Conservation (phyloP, 2,329 filamentous ascomycete genomes). For the Tolypocladium amazonense region DNA sequence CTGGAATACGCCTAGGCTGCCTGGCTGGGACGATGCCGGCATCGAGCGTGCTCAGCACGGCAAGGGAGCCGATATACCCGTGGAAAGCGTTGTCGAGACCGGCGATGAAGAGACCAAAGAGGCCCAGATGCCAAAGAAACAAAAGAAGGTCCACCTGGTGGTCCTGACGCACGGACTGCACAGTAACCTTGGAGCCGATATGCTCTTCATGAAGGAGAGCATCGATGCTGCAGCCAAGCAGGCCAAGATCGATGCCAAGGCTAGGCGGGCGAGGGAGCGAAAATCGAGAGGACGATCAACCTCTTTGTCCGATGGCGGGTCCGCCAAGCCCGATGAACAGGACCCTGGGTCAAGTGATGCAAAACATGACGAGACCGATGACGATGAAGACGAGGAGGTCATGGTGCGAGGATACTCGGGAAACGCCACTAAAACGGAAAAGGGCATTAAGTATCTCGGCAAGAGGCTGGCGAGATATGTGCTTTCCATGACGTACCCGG, state of each 20-base stretch:
- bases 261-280: conserved; percentile 42
- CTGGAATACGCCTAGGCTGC: conserved; percentile 86
- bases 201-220: conserved; percentile 95
- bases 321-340: conserved; percentile 9
- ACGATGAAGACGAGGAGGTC: conserved; percentile 73
- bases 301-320: background rate
- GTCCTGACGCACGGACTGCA: conserved; percentile 90
- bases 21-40: conserved; percentile 45
- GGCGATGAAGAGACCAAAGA: conserved; percentile 18
- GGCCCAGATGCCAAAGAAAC: conserved; percentile 32
- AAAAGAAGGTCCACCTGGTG: conserved; percentile 80
- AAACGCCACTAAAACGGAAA: conserved; percentile 84
- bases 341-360: conserved; percentile 13
- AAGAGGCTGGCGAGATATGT: conserved; percentile 90
- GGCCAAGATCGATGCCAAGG: conserved; percentile 58
- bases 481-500: conserved; percentile 81
- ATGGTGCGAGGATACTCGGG: conserved; percentile 84
- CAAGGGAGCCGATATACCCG: conserved; percentile 17
- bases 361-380: conserved; percentile 37
- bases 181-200: conserved; percentile 90
- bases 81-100: conserved; percentile 22
- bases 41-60: conserved; percentile 14
- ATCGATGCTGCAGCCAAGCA: conserved; percentile 77
- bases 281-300: background rate
- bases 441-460: conserved; percentile 92